phyloP scores from a whole-genome alignment of 2,329 filamentous ascomycete genomes.

The Xylaria sp. region DNA sequence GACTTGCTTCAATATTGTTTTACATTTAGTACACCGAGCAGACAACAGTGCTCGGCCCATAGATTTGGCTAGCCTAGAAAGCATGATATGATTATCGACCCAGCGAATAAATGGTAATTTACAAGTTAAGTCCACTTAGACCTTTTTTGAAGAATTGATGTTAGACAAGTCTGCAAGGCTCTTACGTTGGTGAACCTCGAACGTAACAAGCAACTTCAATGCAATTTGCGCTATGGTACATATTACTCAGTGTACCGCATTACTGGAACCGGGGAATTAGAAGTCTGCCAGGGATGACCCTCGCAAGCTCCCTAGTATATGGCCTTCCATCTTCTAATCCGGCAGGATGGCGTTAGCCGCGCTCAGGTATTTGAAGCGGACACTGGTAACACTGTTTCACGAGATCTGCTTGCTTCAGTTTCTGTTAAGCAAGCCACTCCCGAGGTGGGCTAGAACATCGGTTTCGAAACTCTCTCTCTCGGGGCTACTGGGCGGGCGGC shows the following conservation, averaged over 20 bases:
- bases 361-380: not conserved
- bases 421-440: constrained; percentile 5
- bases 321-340: constrained; percentile 9
- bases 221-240: not conserved
- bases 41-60: constrained; percentile 2
- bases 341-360: constrained; percentile 8
- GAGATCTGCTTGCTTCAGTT: constrained; percentile 19
- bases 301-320: not conserved
- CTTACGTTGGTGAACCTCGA: not conserved
- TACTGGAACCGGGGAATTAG: not conserved
- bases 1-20: not conserved
- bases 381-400: constrained; percentile 23
- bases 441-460: not conserved
- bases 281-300: constrained; percentile 22
- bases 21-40: not conserved
- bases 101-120: not conserved
- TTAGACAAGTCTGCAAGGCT: not conserved
- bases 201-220: constrained; percentile 11
- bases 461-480: constrained; percentile 8
- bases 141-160: not conserved
- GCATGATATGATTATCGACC: not conserved
- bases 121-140: not conserved
- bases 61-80: not conserved
- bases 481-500: not conserved
- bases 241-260: not conserved